Evolutionary conservation across 257 asterid genomes (phyloP).

Genomic region (Handroanthus guayacan): DNA sequence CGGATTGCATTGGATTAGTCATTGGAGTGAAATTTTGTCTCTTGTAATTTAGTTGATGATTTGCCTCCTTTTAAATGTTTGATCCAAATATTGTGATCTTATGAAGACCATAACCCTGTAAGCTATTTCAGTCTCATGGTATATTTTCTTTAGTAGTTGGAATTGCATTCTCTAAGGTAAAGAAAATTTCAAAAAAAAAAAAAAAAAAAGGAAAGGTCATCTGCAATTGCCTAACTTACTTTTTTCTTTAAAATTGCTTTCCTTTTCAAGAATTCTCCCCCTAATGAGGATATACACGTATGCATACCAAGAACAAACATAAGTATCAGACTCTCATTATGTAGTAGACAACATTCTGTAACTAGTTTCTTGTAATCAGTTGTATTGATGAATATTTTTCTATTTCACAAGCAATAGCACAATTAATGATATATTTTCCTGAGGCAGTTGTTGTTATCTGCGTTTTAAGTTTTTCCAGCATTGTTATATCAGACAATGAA

Average conservation of each 20-base stretch:
- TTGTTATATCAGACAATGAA: not conserved
- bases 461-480: not conserved
- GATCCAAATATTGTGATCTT: not conserved
- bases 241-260: no score
- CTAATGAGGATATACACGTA: not conserved
- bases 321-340: not conserved
- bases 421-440: not conserved
- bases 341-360: constrained; percentile 4
- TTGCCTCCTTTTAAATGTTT: not conserved
- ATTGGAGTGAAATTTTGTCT: not conserved
- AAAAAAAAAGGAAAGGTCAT: no score
- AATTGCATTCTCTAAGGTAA: not conserved
- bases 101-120: not conserved
- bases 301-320: constrained; percentile 4
- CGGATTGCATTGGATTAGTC: not conserved
- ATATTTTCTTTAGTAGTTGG: not conserved
- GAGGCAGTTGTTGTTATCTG: not conserved
- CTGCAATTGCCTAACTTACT: no score
- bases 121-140: not conserved
- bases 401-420: not conserved
- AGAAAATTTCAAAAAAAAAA: no score
- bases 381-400: not conserved
- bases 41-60: constrained; percentile 9
- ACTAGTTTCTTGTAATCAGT: constrained; percentile 11
- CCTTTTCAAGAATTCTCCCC: no score